Evolutionary conservation across 164 flowering plant species (phyloP).

Genomic region (Vitis cinerea): DNA sequence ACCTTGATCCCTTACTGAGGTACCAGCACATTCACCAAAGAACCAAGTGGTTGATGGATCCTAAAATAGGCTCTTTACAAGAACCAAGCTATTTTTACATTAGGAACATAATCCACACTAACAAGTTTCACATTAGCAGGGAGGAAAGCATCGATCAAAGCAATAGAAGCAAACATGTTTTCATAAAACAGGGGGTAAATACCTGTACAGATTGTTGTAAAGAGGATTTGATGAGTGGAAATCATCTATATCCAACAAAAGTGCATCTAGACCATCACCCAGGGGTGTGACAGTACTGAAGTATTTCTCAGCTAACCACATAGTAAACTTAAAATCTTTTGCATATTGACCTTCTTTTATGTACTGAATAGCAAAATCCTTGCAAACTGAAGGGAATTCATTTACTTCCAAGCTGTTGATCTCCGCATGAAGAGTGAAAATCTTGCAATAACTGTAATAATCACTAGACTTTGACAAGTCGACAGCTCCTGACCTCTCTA

Average conservation of each 20-base stretch:
- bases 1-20: too few relatives aligned
- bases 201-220: constrained; percentile 18
- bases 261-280: constrained; percentile 43
- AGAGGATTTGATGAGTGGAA: constrained; percentile 25
- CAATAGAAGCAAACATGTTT: background rate
- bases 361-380: constrained; percentile 30
- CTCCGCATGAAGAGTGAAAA: constrained; percentile 42
- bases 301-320: constrained; percentile 32
- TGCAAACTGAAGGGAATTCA: constrained; percentile 48
- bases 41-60: too few relatives aligned
- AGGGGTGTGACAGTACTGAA: constrained; percentile 31
- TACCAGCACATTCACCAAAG: too few relatives aligned
- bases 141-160: background rate
- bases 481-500: constrained; percentile 39
- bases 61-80: too few relatives aligned
- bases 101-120: too few relatives aligned
- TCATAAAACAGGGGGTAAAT: background rate
- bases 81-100: too few relatives aligned
- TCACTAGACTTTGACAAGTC: constrained; percentile 24
- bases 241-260: constrained; percentile 64
- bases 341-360: constrained; percentile 44
- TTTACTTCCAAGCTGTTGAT: constrained; percentile 39
- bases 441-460: constrained; percentile 41
- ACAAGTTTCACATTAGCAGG: background rate
- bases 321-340: constrained; percentile 39